phyloP scores from a whole-genome alignment of 1,284 basidiomycete species.

The Naganishia sp. region DNA sequence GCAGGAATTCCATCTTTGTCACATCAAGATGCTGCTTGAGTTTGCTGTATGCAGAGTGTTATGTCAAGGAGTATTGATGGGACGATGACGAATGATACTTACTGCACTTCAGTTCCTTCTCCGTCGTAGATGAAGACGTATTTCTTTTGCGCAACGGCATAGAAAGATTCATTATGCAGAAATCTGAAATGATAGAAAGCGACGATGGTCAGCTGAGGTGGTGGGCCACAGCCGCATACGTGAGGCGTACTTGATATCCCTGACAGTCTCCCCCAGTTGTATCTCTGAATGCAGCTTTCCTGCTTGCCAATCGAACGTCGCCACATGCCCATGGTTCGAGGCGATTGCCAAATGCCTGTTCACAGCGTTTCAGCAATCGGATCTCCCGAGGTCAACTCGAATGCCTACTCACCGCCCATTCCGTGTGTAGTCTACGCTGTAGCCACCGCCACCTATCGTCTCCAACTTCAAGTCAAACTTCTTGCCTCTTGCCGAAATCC shows the following conservation, averaged over 20 bases:
- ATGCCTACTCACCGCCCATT: slow-evolving; percentile 73
- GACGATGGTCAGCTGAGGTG: neutral
- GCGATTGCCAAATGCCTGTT: slow-evolving; percentile 78
- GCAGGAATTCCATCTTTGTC: slow-evolving; percentile 85
- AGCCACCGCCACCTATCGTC: slow-evolving; percentile 68
- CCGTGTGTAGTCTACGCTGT: slow-evolving; percentile 73
- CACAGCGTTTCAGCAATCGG: neutral
- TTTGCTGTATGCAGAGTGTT: slow-evolving; percentile 41
- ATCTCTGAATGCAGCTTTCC: slow-evolving; percentile 84
- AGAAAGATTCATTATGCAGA: slow-evolving; percentile 87
- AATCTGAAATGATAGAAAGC: slow-evolving; percentile 60
- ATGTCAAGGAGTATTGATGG: neutral
- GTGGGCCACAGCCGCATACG: neutral
- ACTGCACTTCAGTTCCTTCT: slow-evolving; percentile 88
- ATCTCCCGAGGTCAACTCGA: neutral
- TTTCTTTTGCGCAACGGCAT: slow-evolving; percentile 94
- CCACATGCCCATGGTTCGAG: slow-evolving; percentile 82
- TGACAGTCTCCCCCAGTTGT: slow-evolving; percentile 81
- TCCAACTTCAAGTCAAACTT: slow-evolving; percentile 79
- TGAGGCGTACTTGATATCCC: slow-evolving; percentile 75
- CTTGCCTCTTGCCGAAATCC: slow-evolving; percentile 71
- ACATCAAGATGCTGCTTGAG: slow-evolving; percentile 77
- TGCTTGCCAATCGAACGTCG: slow-evolving; percentile 92
- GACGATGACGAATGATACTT: slow-evolving; percentile 30
- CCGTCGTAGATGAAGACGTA: slow-evolving; percentile 96